A percentile compares a stretch with the other conserved stretches of the same genome.
These are phyloP conservation scores for Eucalyptus fibrosa DNA, from an alignment of 345 rosid genomes.

Conservation along the genomic window DNA sequence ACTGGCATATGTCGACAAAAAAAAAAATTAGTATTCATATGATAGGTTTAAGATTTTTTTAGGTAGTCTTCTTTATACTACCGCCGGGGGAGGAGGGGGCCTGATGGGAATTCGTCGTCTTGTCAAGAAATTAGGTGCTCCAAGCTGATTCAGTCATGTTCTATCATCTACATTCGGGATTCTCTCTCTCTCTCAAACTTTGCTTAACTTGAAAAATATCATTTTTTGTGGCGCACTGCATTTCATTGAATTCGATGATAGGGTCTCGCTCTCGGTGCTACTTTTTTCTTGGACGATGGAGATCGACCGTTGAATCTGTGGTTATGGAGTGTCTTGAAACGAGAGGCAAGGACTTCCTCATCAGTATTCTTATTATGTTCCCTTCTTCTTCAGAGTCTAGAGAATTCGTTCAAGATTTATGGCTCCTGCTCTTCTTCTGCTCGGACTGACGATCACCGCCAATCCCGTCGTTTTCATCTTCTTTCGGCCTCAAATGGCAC, in stretches of 20 bases:
- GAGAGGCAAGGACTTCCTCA: neutral
- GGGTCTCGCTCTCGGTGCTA: neutral
- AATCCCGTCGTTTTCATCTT: neutral
- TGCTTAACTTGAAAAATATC: neutral
- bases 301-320: neutral
- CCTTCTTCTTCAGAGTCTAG: neutral
- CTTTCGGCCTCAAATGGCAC: neutral
- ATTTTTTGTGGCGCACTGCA: neutral
- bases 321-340: neutral
- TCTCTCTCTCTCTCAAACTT: neutral
- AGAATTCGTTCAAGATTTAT: neutral
- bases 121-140: neutral
- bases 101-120: neutral
- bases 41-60: too few relatives aligned
- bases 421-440: neutral
- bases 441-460: neutral
- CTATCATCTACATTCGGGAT: neutral
- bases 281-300: neutral
- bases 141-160: neutral
- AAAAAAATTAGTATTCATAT: too few relatives aligned
- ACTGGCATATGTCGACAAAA: too few relatives aligned
- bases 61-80: too few relatives aligned
- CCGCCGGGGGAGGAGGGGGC: too few relatives aligned
- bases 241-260: neutral
- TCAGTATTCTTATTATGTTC: neutral